Percentiles rank a stretch among this genome's conserved stretches.
Evolutionary conservation across 305 asterid species (phyloP).

Genomic region (Fraxinus sp.): DNA sequence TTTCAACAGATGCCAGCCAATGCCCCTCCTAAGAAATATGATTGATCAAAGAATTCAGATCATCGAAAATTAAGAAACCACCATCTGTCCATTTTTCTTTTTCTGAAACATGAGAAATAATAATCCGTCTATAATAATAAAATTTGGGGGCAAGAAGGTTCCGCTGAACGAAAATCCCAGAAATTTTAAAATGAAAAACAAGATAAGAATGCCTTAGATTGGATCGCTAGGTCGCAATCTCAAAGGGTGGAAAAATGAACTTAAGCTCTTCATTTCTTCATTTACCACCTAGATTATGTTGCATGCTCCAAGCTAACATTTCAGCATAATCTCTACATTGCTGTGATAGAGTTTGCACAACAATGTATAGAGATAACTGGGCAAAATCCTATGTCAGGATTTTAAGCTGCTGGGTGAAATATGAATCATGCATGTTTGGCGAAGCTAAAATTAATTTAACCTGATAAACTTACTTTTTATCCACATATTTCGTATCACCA

Average conservation of each 20-base stretch:
- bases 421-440: not conserved
- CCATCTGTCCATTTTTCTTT: not conserved
- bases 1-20: slow-evolving; percentile 85
- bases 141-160: not conserved
- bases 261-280: not conserved
- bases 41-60: slow-evolving; percentile 8
- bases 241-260: not conserved
- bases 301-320: not conserved
- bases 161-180: not conserved
- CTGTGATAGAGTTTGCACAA: not conserved
- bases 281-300: not conserved
- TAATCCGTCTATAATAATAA: not conserved
- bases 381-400: not conserved
- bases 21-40: slow-evolving; percentile 63
- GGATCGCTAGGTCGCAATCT: not conserved
- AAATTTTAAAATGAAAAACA: not conserved
- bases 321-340: not conserved
- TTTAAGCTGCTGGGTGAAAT: not conserved
- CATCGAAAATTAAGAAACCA: not conserved
- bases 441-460: too few relatives aligned
- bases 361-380: not conserved
- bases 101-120: not conserved
- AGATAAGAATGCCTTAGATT: not conserved
- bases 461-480: too few relatives aligned
- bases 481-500: not conserved